Conservation (phyloP, 176 grass and related monocot species). For the Oryza glumipatula region DNA sequence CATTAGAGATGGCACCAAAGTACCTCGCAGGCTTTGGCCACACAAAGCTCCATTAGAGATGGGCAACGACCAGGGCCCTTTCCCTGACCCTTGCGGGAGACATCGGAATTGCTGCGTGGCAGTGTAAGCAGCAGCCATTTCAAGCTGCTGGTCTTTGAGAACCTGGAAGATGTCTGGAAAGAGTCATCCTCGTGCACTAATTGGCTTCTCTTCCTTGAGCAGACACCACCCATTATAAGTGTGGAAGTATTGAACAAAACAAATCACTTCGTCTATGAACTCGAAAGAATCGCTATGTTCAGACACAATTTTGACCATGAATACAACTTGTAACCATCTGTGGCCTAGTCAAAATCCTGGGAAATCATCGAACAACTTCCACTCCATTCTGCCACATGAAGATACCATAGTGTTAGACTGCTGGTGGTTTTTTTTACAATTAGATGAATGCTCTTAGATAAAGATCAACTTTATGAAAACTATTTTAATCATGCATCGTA, state of each 20-base stretch:
- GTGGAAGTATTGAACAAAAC: slow-evolving; percentile 1
- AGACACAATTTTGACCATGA: slow-evolving; percentile 9
- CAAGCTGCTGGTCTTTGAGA: slow-evolving; percentile 78
- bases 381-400: slow-evolving; percentile 44
- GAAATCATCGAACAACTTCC: neutral
- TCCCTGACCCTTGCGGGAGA: slow-evolving; percentile 43
- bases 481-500: neutral
- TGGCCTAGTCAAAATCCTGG: neutral
- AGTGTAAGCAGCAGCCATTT: slow-evolving; percentile 84
- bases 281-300: neutral
- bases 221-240: slow-evolving; percentile 76
- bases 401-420: neutral
- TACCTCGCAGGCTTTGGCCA: slow-evolving; percentile 83
- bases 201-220: slow-evolving; percentile 87
- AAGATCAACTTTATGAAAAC: neutral
- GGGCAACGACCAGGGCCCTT: slow-evolving; percentile 53
- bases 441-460: neutral
- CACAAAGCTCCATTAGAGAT: slow-evolving; percentile 83
- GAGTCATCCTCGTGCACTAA: slow-evolving; percentile 60
- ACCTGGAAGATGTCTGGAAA: slow-evolving; percentile 52
- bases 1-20: neutral
- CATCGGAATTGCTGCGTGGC: slow-evolving; percentile 60
- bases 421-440: neutral
- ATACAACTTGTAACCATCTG: slow-evolving; percentile 15
- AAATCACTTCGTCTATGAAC: slow-evolving; percentile 8